phyloP scores from a whole-genome alignment of 179 eudicot genomes.

The Heliamphora pulchella region DNA sequence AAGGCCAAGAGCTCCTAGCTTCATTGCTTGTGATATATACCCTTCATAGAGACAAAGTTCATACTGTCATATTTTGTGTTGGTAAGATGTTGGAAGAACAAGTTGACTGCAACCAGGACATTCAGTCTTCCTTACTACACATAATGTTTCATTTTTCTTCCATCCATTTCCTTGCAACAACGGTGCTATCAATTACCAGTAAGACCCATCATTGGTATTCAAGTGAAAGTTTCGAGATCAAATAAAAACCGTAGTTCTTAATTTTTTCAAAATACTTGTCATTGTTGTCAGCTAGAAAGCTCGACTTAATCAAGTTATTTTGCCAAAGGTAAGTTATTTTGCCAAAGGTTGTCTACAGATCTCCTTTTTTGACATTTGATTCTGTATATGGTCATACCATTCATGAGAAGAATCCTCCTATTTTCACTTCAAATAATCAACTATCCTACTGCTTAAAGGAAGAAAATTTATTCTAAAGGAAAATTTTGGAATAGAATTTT shows the following conservation, averaged over 20 bases:
- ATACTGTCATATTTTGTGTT: background rate
- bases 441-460: background rate
- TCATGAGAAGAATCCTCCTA: background rate
- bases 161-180: background rate
- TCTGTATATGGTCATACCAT: too few species aligned
- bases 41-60: slow-evolving; percentile 33
- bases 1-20: slow-evolving; percentile 68
- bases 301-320: background rate
- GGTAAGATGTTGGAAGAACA: background rate
- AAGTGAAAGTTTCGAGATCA: background rate
- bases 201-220: background rate
- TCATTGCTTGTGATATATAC: slow-evolving; percentile 65
- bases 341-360: background rate
- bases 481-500: background rate
- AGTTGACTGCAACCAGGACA: background rate
- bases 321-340: background rate
- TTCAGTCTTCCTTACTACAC: background rate
- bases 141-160: background rate
- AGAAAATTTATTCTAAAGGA: background rate
- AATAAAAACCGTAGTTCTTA: background rate
- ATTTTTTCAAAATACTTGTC: background rate
- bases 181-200: background rate
- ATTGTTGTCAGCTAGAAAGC: background rate
- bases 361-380: too few species aligned
- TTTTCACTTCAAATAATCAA: background rate